Conservation (phyloP, 1,284 basidiomycete species). For the Naganishia albida region DNA sequence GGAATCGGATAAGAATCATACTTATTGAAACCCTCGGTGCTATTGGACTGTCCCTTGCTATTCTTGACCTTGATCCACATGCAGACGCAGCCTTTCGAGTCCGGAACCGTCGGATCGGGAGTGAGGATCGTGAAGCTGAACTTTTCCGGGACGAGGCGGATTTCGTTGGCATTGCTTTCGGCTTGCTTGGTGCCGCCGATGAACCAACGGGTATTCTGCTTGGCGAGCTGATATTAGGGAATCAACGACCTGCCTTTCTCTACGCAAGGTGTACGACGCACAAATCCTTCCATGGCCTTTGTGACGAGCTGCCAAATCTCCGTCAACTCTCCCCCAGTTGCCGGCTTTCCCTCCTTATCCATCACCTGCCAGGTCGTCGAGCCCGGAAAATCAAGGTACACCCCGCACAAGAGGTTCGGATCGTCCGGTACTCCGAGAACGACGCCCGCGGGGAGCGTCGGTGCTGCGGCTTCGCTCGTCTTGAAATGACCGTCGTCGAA, state of each 20-base stretch:
- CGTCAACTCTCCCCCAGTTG: not conserved
- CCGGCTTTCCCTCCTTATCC: not conserved
- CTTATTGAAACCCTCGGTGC: not conserved
- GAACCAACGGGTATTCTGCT: not conserved
- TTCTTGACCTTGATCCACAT: not conserved
- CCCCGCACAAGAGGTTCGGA: not conserved
- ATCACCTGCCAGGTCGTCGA: not conserved
- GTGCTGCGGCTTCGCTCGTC: not conserved
- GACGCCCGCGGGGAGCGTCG: not conserved
- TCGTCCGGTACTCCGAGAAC: not conserved
- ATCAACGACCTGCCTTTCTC: not conserved
- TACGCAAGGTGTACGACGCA: not conserved
- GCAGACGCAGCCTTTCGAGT: not conserved
- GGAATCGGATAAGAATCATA: not conserved
- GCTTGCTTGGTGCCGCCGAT: not conserved
- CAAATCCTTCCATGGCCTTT: not conserved
- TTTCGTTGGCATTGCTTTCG: not conserved
- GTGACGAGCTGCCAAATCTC: not conserved
- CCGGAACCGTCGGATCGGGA: not conserved
- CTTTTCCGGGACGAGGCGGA: not conserved
- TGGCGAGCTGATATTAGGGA: not conserved
- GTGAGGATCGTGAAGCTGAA: not conserved
- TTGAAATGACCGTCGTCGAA: not conserved
- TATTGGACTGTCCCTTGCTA: not conserved
- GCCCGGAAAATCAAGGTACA: not conserved